These are phyloP conservation scores for Sporothrix variecibatus DNA, from an alignment of 2,329 filamentous ascomycete species.

Conservation along the genomic window DNA sequence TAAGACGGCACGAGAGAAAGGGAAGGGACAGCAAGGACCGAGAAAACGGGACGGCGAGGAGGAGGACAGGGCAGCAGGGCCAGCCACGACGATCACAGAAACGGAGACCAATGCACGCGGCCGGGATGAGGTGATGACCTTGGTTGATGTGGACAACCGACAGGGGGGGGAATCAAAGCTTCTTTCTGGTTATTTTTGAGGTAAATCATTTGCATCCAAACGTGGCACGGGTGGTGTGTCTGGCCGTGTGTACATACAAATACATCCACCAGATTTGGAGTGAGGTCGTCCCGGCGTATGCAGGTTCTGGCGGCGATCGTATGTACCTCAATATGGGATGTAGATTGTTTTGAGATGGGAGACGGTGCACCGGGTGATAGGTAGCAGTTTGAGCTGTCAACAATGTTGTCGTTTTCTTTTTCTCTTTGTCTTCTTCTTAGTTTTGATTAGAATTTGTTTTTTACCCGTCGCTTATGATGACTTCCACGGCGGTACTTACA, in stretches of 20 bases:
- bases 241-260: not conserved
- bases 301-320: not conserved
- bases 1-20: not conserved
- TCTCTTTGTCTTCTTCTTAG: no score
- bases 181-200: not conserved
- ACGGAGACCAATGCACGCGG: constrained; percentile 4
- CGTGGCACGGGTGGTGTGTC: not conserved
- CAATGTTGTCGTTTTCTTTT: not conserved
- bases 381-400: not conserved
- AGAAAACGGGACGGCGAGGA: not conserved
- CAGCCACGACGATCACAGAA: not conserved
- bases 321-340: constrained; percentile 18
- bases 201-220: not conserved
- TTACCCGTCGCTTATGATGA: not conserved
- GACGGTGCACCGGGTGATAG: not conserved
- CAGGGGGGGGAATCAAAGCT: constrained; percentile 5
- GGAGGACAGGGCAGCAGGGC: not conserved
- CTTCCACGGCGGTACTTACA: not conserved
- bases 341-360: not conserved
- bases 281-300: not conserved
- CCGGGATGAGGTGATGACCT: constrained; percentile 5
- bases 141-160: not conserved
- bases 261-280: not conserved
- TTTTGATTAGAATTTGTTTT: no score
- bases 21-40: not conserved